phyloP scores from a whole-genome alignment of 176 grass and related monocot species.

The Carex littledalei region DNA sequence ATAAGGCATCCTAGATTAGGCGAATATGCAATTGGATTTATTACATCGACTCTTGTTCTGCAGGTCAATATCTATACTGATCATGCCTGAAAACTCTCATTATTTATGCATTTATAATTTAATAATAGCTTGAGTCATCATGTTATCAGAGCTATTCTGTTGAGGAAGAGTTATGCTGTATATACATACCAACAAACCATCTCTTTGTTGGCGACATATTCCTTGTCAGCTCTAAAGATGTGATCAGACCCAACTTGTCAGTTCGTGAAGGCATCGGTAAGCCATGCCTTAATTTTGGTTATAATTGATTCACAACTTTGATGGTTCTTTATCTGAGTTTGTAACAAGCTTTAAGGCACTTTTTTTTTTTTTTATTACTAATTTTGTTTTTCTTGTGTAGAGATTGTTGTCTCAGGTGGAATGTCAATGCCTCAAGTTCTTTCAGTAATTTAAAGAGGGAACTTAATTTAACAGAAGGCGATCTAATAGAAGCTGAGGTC shows the following conservation, averaged over 20 bases:
- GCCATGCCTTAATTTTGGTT: constrained; percentile 16
- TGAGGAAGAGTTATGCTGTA: constrained; percentile 69
- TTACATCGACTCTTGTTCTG: constrained; percentile 78
- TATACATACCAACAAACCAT: constrained; percentile 76
- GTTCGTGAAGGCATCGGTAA: constrained; percentile 71
- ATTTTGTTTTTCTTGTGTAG: constrained; percentile 52
- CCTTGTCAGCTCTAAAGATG: constrained; percentile 47
- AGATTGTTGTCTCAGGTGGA: constrained; percentile 75
- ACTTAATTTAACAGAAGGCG: constrained; percentile 35
- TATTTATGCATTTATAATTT: constrained; percentile 5
- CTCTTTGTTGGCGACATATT: constrained; percentile 75
- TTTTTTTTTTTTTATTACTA: constrained; percentile 23
- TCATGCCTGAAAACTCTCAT: constrained; percentile 15
- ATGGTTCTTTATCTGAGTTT: neutral
- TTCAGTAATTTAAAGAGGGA: constrained; percentile 28
- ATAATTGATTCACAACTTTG: neutral
- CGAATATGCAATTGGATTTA: constrained; percentile 93
- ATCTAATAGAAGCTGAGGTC: constrained; percentile 42
- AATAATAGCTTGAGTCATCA: neutral
- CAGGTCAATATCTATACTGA: constrained; percentile 34
- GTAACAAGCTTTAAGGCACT: neutral
- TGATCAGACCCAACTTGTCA: constrained; percentile 56
- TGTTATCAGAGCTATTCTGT: constrained; percentile 47
- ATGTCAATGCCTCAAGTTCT: constrained; percentile 57
- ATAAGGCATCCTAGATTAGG: constrained; percentile 76